Base-by-base conservation (phyloP, 495 filamentous ascomycete genomes). In the Hypoxylon trugodes region DNA sequence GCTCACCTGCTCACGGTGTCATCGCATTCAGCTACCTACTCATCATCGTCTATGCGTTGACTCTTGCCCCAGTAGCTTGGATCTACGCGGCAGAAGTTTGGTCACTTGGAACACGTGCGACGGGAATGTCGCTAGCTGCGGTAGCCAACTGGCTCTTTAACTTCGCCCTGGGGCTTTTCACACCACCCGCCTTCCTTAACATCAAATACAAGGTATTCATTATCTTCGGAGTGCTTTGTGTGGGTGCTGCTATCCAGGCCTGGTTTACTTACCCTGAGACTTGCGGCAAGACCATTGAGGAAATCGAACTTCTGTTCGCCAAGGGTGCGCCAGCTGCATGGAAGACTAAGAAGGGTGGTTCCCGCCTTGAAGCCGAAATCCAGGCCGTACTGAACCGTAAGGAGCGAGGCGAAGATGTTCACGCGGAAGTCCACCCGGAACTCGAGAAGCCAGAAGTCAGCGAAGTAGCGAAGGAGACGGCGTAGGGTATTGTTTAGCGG, bases 121-220 rank as follows among this genome's bases (percentile, higher is more conserved):
- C 83, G 26, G 89, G 89, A 10, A 89, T 91, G 77, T 84, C 82
- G 16, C 75, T 90, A 18, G 84, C 88, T 0, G 84, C 88, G 0
- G 79, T 87, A 19, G 84, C 83, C 2, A 92, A 93, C 74, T 90
- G 89, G 89, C 79, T 89, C 12, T 91, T 90, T 80, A 90, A 90
- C 77, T 90, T 90, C 65, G 88, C 87, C 0, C 73, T 91, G 3
- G 88, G 85, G 3, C 81, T 88, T 68, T 91, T 91, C 71, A 82
- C 88, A 3, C 87, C 89, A 1, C 87, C 88, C 0, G 87, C 82
- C 0, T 89, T 93, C 72, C 75, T 81, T 54, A 90, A 90, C 71
- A 91, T 91, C 64, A 79, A 81, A 33, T 92, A 88, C 81, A 87
- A 86, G 72, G 79, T 83, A 0, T 91, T 90, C 57, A 87, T 91